Base-by-base conservation (phyloP, 176 grass and related monocot species). In the Aegilops sharonensis region DNA sequence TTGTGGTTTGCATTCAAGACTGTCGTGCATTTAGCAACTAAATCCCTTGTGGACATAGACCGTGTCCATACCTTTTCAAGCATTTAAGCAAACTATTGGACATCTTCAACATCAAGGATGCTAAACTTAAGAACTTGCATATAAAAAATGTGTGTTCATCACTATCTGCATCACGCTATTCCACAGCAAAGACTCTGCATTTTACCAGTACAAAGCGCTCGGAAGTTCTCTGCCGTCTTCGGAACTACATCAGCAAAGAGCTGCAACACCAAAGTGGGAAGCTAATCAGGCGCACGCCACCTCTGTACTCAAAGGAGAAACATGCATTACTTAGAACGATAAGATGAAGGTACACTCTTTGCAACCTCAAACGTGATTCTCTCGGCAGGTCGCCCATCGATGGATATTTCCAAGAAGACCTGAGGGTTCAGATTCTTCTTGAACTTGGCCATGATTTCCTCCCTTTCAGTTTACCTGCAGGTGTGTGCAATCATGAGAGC, bases 181-280 rank as follows among this genome's bases (percentile, higher is more conserved):
- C 42, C 13, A 85, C 57, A 54, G 21, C 23, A 57, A 85, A 68
- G 36, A 70, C 81, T 45, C 52, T 23, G 54, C 74, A 50, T 77
- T 90, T 77, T 95, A 95, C 93, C 93, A 11, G 93, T 92, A 79
- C 93, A 95, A 36, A 95, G 93, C 61, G 93, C 88, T 81, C 93
- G 86, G 85, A 95, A 95, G 74, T 95, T 95, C 80, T 90, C 93
- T 0, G 85, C 88, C 0, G 90, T 90, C 86, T 86, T 95, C 4
- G 93, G 93, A 37, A 92, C 93, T 30, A 90, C 77, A 90, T 90
- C 72, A 11, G 90, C 52, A 45, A 95, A 92, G 43, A 95, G 88
- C 93, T 95, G 88, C 43, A 90, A 81, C 68, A 74, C 9, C 32
- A 74, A 79, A 36, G 21, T 5, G 7, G 2, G 56, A 47, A 68